Conservation (phyloP, 176 grass and related monocot species). For the Phoenix dactylifera region DNA sequence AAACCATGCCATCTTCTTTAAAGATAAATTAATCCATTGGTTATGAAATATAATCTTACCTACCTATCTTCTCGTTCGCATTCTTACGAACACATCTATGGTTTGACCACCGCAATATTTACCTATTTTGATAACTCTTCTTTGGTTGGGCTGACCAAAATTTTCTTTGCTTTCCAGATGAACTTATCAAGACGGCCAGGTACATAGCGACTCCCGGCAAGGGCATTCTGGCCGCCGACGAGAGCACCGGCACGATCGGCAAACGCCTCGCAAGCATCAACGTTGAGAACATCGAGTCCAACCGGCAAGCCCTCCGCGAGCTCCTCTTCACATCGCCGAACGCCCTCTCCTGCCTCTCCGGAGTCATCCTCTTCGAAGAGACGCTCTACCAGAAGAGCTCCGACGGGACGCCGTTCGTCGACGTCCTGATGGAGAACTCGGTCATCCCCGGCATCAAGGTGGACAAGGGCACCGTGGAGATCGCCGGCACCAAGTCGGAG, state of each 20-base stretch:
- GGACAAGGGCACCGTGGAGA: constrained; percentile 25
- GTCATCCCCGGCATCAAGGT: constrained; percentile 34
- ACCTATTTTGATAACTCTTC: too few species aligned
- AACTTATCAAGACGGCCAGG: constrained; percentile 24
- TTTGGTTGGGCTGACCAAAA: not conserved
- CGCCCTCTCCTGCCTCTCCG: constrained; percentile 22
- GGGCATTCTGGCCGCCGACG: constrained; percentile 30
- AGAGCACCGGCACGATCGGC: constrained; percentile 30
- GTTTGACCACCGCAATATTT: too few species aligned
- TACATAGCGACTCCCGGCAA: constrained; percentile 32
- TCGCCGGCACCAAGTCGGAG: constrained; percentile 31
- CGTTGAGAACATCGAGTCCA: constrained; percentile 29
- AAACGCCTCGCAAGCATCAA: constrained; percentile 32
- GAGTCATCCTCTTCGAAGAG: constrained; percentile 28
- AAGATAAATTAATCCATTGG: too few species aligned
- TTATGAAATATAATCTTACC: too few species aligned
- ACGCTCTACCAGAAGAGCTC: constrained; percentile 26
- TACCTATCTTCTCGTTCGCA: too few species aligned
- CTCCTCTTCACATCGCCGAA: constrained; percentile 27
- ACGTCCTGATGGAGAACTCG: not conserved
- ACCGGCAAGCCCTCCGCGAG: constrained; percentile 27
- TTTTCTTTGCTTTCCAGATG: constrained; percentile 16
- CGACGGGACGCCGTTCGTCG: constrained; percentile 27
- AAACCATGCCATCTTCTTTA: too few species aligned
- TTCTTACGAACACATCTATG: too few species aligned